These are phyloP conservation scores for Candida sphagnicola DNA, from an alignment of 805 yeast genomes.

Conservation along the genomic window DNA sequence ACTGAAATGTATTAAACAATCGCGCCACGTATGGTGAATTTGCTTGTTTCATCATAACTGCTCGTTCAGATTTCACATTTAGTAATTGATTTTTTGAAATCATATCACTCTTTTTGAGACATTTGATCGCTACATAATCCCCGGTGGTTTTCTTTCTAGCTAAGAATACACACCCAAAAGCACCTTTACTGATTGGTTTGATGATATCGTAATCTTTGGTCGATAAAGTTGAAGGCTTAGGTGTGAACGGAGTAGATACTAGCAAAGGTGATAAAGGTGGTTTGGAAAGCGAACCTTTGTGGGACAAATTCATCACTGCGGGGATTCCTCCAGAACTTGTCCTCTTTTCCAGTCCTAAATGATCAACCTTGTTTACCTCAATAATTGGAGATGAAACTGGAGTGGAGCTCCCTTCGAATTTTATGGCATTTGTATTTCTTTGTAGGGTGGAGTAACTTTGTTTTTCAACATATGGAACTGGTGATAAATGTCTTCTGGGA, in stretches of 20 bases:
- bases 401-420: slow-evolving; percentile 18
- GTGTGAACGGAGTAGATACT: slow-evolving; percentile 56
- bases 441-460: slow-evolving; percentile 63
- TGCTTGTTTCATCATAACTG: slow-evolving; percentile 96
- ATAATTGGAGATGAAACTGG: slow-evolving; percentile 61
- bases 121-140: slow-evolving; percentile 93
- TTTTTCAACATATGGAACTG: slow-evolving; percentile 41
- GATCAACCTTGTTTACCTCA: slow-evolving; percentile 1
- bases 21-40: slow-evolving; percentile 92
- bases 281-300: slow-evolving; percentile 19
- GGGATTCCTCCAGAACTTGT: slow-evolving; percentile 16
- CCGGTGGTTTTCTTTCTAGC: slow-evolving; percentile 84
- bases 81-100: slow-evolving; percentile 94
- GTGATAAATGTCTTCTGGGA: slow-evolving; percentile 57
- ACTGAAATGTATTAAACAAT: slow-evolving; percentile 83
- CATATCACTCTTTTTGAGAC: slow-evolving; percentile 90
- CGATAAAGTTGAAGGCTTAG: slow-evolving; percentile 52
- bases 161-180: slow-evolving; percentile 92
- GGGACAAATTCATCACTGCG: slow-evolving; percentile 1
- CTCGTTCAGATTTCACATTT: slow-evolving; percentile 91
- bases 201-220: slow-evolving; percentile 86
- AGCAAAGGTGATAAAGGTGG: slow-evolving; percentile 80
- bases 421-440: slow-evolving; percentile 34
- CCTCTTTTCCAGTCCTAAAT: slow-evolving; percentile 8
- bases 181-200: slow-evolving; percentile 94